Evolutionary conservation across 2,329 filamentous ascomycete genomes (phyloP).

Genomic region (Boeremia exigua): DNA sequence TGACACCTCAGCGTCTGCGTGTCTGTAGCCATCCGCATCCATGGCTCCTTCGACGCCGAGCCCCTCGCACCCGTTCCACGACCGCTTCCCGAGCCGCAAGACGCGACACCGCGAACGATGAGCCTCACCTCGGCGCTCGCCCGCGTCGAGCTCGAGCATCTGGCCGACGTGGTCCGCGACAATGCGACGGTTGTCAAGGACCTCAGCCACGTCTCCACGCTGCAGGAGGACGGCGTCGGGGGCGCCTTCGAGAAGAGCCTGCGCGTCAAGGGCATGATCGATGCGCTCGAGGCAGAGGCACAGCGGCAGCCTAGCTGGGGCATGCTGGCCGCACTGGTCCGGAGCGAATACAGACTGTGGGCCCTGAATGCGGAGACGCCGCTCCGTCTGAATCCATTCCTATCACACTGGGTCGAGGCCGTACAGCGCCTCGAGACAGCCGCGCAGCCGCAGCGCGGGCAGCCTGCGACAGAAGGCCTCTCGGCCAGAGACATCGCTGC

Average conservation of each 20-base stretch:
- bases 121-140: conserved; percentile 34
- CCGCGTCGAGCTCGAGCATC: conserved; percentile 27
- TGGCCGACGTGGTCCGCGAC: conserved; percentile 29
- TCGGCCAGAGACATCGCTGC: conserved; percentile 25
- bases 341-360: conserved; percentile 48
- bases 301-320: conserved; percentile 26
- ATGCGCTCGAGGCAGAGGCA: conserved; percentile 32
- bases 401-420: conserved; percentile 50
- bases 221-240: conserved; percentile 13
- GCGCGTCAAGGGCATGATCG: conserved; percentile 42
- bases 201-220: conserved; percentile 13
- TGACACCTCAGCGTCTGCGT: conserved; percentile 17
- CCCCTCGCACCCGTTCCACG: conserved; percentile 13
- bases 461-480: conserved; percentile 1
- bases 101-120: conserved; percentile 34
- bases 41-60: conserved; percentile 26
- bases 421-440: conserved; percentile 27
- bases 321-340: conserved; percentile 37
- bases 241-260: conserved; percentile 37
- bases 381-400: conserved; percentile 46
- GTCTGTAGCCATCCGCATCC: conserved; percentile 18
- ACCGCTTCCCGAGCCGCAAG: conserved; percentile 22
- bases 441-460: not conserved
- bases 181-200: conserved; percentile 22
- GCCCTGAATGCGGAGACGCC: conserved; percentile 35